Base-by-base conservation (phyloP, 2,329 filamentous ascomycete species). In the Colletotrichum sublineola region DNA sequence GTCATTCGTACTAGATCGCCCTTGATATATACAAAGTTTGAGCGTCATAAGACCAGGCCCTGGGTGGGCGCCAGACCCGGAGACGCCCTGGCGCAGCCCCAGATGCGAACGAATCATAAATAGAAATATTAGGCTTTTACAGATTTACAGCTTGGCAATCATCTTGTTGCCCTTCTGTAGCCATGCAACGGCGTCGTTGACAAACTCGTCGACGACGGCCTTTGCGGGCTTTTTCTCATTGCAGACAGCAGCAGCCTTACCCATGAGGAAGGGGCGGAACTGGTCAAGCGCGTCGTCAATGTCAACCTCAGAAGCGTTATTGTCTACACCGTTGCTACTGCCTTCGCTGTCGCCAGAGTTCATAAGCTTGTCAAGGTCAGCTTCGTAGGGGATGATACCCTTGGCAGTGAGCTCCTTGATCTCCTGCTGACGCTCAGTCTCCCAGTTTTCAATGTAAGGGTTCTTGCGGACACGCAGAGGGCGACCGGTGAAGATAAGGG, bases 401-500 rank as follows among this genome's bases (percentile, higher is more conserved):
- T 97, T 94, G 80, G 89, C 80, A 12, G 95, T 97, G 68, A 99
- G 90, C 80, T 97, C 90, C 88, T 95, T 97, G 84, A 99, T 97
- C 88, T 99, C 96, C 50, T 89, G 86, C 76, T 89, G 87, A 77
- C 96, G 93, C 87, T 98, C 96, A 79, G 92, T 92, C 86, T 99
- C 96, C 96, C 96, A 99, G 88, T 97, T 94, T 80, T 90, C 83
- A 80, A 99, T 98, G 84, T 99, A 99, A 8, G 92, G 84, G 86
- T 98, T 99, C 81, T 90, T 96, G 81, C 95, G 92, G 72, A 99
- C 96, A 77, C 96, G 94, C 80, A 99, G 88, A 46, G 96, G 96
- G 71, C 96, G 94, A 68, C 96, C 96, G 69, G 96, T 99, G 89
- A 98, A 99, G 86, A 99, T 99, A 83, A 98, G 94, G 62, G 96